These are phyloP conservation scores for Chaetomidium leptoderma DNA, from an alignment of 495 filamentous ascomycete species.

Conservation along the genomic window DNA sequence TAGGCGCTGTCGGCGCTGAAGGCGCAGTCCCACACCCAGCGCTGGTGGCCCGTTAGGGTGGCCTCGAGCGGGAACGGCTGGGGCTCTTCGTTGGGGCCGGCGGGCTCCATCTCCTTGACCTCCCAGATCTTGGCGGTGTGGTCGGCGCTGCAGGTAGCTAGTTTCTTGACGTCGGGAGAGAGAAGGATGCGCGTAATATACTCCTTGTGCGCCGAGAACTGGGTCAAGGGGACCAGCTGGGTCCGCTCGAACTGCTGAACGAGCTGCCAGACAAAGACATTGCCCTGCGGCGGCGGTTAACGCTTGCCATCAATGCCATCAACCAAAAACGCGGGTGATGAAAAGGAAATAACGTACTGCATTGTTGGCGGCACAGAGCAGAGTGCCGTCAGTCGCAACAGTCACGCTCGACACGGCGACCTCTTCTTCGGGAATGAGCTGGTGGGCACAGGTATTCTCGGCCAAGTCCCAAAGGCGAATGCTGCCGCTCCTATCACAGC, in stretches of 20 bases:
- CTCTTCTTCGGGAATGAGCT: conserved; percentile 94
- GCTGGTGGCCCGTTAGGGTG: conserved; percentile 87
- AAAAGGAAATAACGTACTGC: conserved; percentile 49
- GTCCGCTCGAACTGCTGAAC: conserved; percentile 78
- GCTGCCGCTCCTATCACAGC: conserved; percentile 88
- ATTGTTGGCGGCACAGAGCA: conserved; percentile 95
- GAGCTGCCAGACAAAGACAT: conserved; percentile 95
- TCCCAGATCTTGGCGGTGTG: conserved; percentile 98
- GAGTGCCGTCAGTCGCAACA: conserved; percentile 86
- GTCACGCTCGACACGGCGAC: conserved; percentile 89
- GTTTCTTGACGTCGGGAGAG: conserved; percentile 93
- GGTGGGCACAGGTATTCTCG: conserved; percentile 94
- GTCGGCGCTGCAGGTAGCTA: conserved; percentile 95
- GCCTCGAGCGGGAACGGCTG: conserved; percentile 73
- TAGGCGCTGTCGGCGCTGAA: conserved; percentile 97
- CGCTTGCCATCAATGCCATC: neutral
- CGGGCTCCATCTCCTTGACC: conserved; percentile 58
- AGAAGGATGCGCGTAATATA: conserved; percentile 95
- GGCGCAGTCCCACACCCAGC: conserved; percentile 99
- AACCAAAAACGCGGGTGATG: too few species aligned
- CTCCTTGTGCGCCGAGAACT: conserved; percentile 86
- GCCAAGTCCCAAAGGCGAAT: conserved; percentile 94
- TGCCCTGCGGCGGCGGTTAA: conserved; percentile 57
- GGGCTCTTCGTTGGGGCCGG: conserved; percentile 39
- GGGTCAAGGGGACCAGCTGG: conserved; percentile 82